Conservation (phyloP, 495 filamentous ascomycete genomes). For the Podospora appendiculata region DNA sequence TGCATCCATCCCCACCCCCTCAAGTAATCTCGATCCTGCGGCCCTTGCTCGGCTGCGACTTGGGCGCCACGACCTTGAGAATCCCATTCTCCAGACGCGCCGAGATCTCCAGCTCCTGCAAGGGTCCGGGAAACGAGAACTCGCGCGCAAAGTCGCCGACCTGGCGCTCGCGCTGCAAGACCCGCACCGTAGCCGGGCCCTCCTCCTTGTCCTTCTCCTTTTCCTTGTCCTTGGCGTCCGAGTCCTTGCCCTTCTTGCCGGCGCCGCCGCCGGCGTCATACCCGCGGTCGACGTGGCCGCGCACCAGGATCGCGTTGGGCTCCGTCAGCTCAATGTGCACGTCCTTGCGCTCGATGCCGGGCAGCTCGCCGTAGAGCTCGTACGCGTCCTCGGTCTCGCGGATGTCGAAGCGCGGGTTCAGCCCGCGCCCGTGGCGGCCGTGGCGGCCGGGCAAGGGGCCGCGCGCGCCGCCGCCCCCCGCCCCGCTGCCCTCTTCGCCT, state of each 20-base stretch:
- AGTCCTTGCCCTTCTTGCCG: background rate
- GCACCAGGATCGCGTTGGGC: slow-evolving; percentile 55
- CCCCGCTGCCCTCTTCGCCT: slow-evolving; percentile 1
- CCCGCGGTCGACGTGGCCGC: slow-evolving; percentile 51
- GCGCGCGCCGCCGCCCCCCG: background rate
- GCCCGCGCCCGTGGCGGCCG: slow-evolving; percentile 18
- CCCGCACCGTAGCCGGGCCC: background rate
- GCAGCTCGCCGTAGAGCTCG: slow-evolving; percentile 73
- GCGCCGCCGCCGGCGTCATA: slow-evolving; percentile 15
- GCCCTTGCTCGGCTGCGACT: slow-evolving; percentile 4
- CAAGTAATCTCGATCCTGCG: slow-evolving; percentile 11
- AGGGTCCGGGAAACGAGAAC: slow-evolving; percentile 16
- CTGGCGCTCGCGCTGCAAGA: slow-evolving; percentile 9
- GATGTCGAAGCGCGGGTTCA: slow-evolving; percentile 57
- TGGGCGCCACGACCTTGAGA: slow-evolving; percentile 15
- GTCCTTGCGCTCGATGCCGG: slow-evolving; percentile 64
- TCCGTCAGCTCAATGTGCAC: slow-evolving; percentile 75
- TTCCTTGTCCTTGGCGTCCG: background rate
- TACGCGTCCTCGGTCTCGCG: slow-evolving; percentile 55
- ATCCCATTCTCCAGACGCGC: slow-evolving; percentile 16
- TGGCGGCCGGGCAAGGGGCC: background rate
- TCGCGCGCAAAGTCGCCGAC: slow-evolving; percentile 16
- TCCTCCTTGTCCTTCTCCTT: background rate
- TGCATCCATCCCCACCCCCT: background rate
- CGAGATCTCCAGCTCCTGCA: slow-evolving; percentile 16